A percentile compares a stretch with the other conserved stretches of the same genome.
These are phyloP conservation scores for Yamadazyma blattariae DNA, from an alignment of 1,139 yeast species.

Conservation along the genomic window DNA sequence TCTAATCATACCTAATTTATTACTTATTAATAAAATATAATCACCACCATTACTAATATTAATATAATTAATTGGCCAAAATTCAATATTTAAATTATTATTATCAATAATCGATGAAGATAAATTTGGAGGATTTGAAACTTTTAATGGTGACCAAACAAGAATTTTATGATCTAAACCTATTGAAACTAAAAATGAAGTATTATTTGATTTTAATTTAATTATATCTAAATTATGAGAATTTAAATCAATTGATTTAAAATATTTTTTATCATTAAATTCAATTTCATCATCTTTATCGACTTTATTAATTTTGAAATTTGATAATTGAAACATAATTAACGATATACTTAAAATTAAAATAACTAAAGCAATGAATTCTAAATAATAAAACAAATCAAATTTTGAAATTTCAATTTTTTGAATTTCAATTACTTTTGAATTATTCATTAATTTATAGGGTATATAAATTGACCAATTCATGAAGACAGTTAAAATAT, in stretches of 20 bases:
- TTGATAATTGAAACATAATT: conserved; percentile 25
- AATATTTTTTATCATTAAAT: conserved; percentile 17
- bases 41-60: conserved; percentile 61
- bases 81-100: conserved; percentile 23
- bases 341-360: conserved; percentile 28
- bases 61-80: conserved; percentile 69
- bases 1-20: conserved; percentile 44
- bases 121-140: conserved; percentile 36
- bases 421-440: conserved; percentile 11
- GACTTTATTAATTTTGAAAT: conserved; percentile 8
- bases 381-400: conserved; percentile 28
- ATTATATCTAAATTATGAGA: conserved; percentile 61
- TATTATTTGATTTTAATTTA: conserved; percentile 52
- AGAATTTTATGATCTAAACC: conserved; percentile 71
- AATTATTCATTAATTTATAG: conserved; percentile 18
- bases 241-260: conserved; percentile 49
- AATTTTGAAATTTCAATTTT: conserved; percentile 8
- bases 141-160: conserved; percentile 67
- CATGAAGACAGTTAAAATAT: conserved; percentile 16
- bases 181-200: conserved; percentile 62
- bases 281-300: conserved; percentile 13
- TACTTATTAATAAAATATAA: conserved; percentile 56
- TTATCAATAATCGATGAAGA: conserved; percentile 30
- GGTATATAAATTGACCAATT: conserved; percentile 32
- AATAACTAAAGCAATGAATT: conserved; percentile 23